Percentiles rank a stretch among this genome's conserved stretches.
These are phyloP conservation scores for Botryotinia convoluta DNA, from an alignment of 2,329 filamentous ascomycete species.

Conservation along the genomic window DNA sequence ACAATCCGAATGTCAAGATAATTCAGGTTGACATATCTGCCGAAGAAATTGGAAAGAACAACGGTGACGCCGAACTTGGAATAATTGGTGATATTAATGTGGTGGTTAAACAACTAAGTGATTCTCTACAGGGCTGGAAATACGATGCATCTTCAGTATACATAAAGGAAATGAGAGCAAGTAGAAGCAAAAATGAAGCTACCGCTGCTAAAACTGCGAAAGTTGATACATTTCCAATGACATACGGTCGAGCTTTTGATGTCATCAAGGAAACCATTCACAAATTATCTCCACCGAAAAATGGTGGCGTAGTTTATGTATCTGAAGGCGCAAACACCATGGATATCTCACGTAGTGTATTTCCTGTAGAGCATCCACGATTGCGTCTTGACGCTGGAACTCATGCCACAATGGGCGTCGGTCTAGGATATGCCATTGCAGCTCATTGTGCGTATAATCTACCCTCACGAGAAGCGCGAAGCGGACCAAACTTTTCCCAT, in stretches of 20 bases:
- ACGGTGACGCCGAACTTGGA: conserved; percentile 46
- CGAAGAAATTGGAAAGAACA: conserved; percentile 54
- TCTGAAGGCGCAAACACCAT: conserved; percentile 60
- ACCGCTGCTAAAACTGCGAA: conserved; percentile 45
- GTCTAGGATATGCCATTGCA: conserved; percentile 55
- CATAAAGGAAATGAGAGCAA: conserved; percentile 38
- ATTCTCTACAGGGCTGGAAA: conserved; percentile 45
- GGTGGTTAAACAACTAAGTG: conserved; percentile 47
- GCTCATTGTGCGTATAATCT: conserved; percentile 55
- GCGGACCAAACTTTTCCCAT: conserved; percentile 29
- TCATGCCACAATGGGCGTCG: conserved; percentile 59
- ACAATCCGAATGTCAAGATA: conserved; percentile 48
- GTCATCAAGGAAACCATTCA: conserved; percentile 51
- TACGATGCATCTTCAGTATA: conserved; percentile 42
- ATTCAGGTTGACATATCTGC: conserved; percentile 55
- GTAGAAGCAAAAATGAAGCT: conserved; percentile 47
- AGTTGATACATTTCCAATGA: conserved; percentile 44
- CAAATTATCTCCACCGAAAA: conserved; percentile 43
- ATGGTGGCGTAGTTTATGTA: conserved; percentile 52
- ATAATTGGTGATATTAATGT: conserved; percentile 52
- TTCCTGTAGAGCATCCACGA: conserved; percentile 52
- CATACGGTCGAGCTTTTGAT: conserved; percentile 51
- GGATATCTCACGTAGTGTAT: conserved; percentile 57
- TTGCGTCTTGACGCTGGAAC: conserved; percentile 57
- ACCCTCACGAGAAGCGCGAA: conserved; percentile 38